A percentile compares a stretch with the other conserved stretches of the same genome.
phyloP scores from a whole-genome alignment of 2,329 filamentous ascomycete genomes.

The Diaporthe nobilis region DNA sequence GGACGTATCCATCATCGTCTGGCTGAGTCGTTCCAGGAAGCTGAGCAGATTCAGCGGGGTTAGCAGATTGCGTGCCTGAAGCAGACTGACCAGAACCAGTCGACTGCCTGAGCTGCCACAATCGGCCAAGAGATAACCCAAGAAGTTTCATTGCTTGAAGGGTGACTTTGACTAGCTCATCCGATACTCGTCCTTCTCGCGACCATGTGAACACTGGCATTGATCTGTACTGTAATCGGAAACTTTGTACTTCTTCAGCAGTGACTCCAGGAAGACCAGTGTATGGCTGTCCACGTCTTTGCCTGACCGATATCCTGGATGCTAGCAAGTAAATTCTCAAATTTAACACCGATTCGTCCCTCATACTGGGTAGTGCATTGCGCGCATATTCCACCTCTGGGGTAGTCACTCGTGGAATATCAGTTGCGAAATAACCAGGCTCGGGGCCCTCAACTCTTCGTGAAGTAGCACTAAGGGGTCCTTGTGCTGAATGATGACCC shows the following conservation, averaged over 20 bases:
- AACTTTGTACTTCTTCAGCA: neutral
- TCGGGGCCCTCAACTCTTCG: neutral
- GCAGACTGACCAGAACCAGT: neutral
- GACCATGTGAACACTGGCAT: neutral
- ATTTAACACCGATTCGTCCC: neutral
- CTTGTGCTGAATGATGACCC: too few relatives aligned
- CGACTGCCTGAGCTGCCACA: neutral
- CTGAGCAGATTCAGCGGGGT: neutral
- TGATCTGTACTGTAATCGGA: neutral
- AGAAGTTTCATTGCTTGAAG: neutral
- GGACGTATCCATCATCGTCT: conserved; percentile 10
- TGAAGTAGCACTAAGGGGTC: neutral
- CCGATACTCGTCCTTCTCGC: neutral
- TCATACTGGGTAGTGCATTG: neutral
- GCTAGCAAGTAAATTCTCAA: neutral
- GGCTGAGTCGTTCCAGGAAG: neutral
- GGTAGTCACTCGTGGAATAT: neutral
- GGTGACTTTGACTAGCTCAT: neutral
- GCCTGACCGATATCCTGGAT: neutral
- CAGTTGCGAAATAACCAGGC: neutral
- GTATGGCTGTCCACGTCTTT: neutral
- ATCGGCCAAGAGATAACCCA: neutral
- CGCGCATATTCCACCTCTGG: neutral
- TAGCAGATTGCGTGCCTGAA: neutral
- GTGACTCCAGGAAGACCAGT: neutral